These are phyloP conservation scores for Chaetothyriales sp. DNA, from an alignment of 2,329 filamentous ascomycete genomes.

Conservation along the genomic window DNA sequence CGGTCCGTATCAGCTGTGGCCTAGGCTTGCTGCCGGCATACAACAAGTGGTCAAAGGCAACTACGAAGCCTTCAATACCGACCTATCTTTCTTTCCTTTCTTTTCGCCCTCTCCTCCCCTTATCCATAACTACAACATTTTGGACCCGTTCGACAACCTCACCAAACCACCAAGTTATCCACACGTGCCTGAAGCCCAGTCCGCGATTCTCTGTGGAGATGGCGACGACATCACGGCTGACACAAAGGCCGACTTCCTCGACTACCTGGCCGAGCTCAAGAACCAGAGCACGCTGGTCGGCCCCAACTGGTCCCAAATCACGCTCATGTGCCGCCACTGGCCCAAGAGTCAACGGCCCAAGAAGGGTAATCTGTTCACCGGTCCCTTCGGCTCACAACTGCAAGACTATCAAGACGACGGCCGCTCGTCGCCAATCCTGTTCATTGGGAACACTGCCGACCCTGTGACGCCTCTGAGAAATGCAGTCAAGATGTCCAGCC, in stretches of 20 bases:
- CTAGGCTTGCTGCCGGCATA: constrained; percentile 30
- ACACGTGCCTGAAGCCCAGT: constrained; percentile 9
- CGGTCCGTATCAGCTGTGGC: constrained; percentile 10
- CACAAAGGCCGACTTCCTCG: constrained; percentile 10
- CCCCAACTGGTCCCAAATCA: constrained; percentile 24
- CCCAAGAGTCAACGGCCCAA: constrained; percentile 15
- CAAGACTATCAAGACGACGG: constrained; percentile 15
- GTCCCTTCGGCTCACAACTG: constrained; percentile 17
- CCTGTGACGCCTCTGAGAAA: constrained; percentile 42
- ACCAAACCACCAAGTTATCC: constrained; percentile 7
- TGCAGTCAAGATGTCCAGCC: constrained; percentile 22
- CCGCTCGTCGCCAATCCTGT: constrained; percentile 38
- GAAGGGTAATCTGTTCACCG: constrained; percentile 23
- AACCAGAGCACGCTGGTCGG: constrained; percentile 14
- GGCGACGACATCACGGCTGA: constrained; percentile 13
- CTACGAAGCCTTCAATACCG: constrained; percentile 15
- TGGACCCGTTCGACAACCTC: constrained; percentile 1
- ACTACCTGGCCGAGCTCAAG: constrained; percentile 9
- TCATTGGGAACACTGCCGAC: constrained; percentile 42
- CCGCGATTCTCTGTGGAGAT: constrained; percentile 16
- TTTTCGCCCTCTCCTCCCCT: constrained; percentile 11
- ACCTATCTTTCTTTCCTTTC: constrained; percentile 30
- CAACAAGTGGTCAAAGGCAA: constrained; percentile 21
- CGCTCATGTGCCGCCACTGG: constrained; percentile 25
- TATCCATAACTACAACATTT: background rate